Base-by-base conservation (phyloP, 2,329 filamentous ascomycete species). In the Scedosporium aurantiacum region DNA sequence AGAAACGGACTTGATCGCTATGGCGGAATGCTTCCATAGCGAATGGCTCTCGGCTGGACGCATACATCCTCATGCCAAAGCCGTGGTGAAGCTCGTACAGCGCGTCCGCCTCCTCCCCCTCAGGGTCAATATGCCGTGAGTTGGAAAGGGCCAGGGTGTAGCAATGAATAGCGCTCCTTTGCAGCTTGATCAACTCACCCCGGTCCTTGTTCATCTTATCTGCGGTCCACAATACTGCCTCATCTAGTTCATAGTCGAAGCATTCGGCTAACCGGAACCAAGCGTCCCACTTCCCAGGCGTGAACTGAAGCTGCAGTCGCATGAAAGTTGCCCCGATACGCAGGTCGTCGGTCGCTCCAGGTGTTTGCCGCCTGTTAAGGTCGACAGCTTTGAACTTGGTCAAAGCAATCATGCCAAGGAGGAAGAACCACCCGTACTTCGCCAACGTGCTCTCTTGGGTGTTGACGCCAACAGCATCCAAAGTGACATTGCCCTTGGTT, bases 231-330 rank as follows among this genome's bases (percentile, higher is more conserved):
- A 92, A 83, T 4, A 95, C 89, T 5, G 87, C 84, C 71, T 96
- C 91, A 64, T 96, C 91, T 14, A 96, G 77, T 67, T 95, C 91
- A 58, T 90, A 88, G 72, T 96, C 91, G 68, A 91, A 92, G 57
- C 89, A 90, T 71, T 96, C 91, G 0, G 88, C 91, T 25, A 96
- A 81, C 12, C 90, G 84, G 71, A 93, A 94, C 91, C 91, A 96
- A 0, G 89, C 88, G 70, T 96, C 89, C 91, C 91, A 96, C 61
- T 86, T 85, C 47, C 91, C 86, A 2, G 85, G 83, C 1, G 87
- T 90, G 70, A 90, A 91, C 66, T 96, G 90, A 1, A 96, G 74
- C 70, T 96, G 91, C 65, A 92, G 84, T 43, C 88, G 81, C 67
- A 96, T 83, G 69, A 91, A 94, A 0, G 85, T 87, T 55, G 89